A percentile compares a stretch with the other conserved stretches of the same genome.
These are phyloP conservation scores for Epichloe glyceriae DNA, from an alignment of 2,329 filamentous ascomycete species.

Conservation along the genomic window DNA sequence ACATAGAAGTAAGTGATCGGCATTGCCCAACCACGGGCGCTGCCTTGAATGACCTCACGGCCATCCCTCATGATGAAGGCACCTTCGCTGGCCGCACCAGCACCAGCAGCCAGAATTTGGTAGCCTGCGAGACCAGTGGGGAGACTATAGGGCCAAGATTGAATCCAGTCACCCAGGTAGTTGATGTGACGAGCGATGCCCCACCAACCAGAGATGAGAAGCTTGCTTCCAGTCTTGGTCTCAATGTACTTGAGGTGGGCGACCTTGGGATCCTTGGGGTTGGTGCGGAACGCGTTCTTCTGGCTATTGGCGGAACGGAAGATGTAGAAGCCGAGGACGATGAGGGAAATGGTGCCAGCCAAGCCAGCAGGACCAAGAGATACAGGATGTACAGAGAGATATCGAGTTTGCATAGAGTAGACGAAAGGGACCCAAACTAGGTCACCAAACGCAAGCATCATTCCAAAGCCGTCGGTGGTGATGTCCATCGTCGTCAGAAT, in stretches of 20 bases:
- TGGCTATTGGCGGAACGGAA: conserved; percentile 91
- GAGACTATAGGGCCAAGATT: conserved; percentile 81
- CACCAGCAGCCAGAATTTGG: conserved; percentile 47
- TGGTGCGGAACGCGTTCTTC: conserved; percentile 86
- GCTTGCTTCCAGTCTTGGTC: conserved; percentile 67
- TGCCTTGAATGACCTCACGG: conserved; percentile 55
- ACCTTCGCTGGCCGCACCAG: conserved; percentile 32
- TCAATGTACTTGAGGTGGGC: conserved; percentile 74
- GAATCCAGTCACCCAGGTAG: conserved; percentile 90
- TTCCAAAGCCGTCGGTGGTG: conserved; percentile 83
- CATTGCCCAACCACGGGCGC: conserved; percentile 71
- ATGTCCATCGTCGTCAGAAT: conserved; percentile 92
- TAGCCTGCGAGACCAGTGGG: conserved; percentile 81
- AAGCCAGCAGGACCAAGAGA: conserved; percentile 60
- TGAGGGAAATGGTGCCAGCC: conserved; percentile 50
- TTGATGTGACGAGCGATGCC: conserved; percentile 86
- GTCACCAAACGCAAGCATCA: conserved; percentile 90
- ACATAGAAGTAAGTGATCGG: conserved; percentile 91
- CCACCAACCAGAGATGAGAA: conserved; percentile 88
- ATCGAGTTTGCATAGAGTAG: conserved; percentile 74
- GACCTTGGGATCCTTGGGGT: conserved; percentile 69
- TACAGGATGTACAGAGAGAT: conserved; percentile 70
- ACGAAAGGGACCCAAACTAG: conserved; percentile 86
- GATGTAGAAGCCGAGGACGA: conserved; percentile 68
- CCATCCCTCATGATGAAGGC: conserved; percentile 46